Base-by-base conservation (phyloP, 2,329 filamentous ascomycete genomes). In the Tolypocladium paradoxum region DNA sequence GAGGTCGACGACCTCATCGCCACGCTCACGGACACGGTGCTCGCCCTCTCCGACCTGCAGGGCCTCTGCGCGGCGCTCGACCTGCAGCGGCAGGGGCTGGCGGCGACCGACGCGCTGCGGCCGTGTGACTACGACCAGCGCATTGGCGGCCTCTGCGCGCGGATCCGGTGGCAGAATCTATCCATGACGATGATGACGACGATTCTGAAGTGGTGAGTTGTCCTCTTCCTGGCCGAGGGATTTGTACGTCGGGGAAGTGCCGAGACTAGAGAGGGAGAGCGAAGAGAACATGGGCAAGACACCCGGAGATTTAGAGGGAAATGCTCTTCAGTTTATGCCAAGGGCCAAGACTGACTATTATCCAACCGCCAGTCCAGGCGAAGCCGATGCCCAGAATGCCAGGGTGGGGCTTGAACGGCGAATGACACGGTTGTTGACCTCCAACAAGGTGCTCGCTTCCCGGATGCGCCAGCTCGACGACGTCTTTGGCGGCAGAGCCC, bases 151-250 rank as follows among this genome's bases (percentile, higher is more conserved):
- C 57, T 70, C 5, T 69, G 63, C 48, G 62, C 65, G 2, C 61
- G 68, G 6, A 63, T 70, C 9, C 63, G 65, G 33, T 70, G 66
- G 66, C 68, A 70, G 58, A 68, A 67, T 48, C 58, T 70, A 22
- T 69, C 68, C n/a, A 68, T 70, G 58, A 67, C 65, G 18, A 67
- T 70, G 63, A 68, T 70, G 62, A 68, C 67, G 61, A 70, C 68
- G 5, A 67, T 70, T 43, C 58, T 70, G 22, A 69, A 70, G 58
- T 70, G 68, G 68, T 70, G 59, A 59, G 64, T 57, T 34, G 20
- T n/a, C n/a, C n/a, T n/a, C n/a, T n/a, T n/a, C n/a, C n/a, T n/a
- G n/a, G n/a, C n/a, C n/a, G n/a, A n/a, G n/a, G n/a, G n/a, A n/a
- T n/a, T n/a, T n/a, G n/a, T n/a, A n/a, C n/a, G n/a, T n/a, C n/a